These are phyloP conservation scores for Stemphylium lycopersici DNA, from an alignment of 2,329 filamentous ascomycete species.

Conservation along the genomic window DNA sequence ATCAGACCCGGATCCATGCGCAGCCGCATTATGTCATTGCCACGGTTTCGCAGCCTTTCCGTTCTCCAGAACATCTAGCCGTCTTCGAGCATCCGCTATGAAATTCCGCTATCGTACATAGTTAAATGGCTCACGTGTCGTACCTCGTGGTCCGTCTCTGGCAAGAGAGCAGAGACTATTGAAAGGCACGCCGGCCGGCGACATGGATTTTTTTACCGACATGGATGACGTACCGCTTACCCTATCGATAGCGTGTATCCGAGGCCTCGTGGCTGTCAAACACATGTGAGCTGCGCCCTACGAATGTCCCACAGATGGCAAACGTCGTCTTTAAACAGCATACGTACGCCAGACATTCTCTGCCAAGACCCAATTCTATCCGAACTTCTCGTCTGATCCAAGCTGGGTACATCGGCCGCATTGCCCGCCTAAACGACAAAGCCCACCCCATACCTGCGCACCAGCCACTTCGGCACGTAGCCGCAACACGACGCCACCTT, in stretches of 20 bases:
- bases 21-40: slow-evolving; percentile 10
- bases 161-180: no score
- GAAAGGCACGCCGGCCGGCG: no score
- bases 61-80: background rate
- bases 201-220: slow-evolving; percentile 8
- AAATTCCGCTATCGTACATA: no score
- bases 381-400: slow-evolving; percentile 16
- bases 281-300: slow-evolving; percentile 8
- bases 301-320: background rate
- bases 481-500: slow-evolving; percentile 11
- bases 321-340: background rate
- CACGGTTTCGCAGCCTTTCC: slow-evolving; percentile 2
- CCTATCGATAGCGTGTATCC: slow-evolving; percentile 13
- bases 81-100: background rate
- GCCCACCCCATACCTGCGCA: slow-evolving; percentile 9
- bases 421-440: slow-evolving; percentile 1
- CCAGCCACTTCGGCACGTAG: slow-evolving; percentile 14
- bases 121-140: background rate
- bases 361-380: background rate
- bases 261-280: slow-evolving; percentile 2
- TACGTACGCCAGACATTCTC: background rate
- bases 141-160: background rate
- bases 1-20: slow-evolving; percentile 11
- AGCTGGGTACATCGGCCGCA: slow-evolving; percentile 7
- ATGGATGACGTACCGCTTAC: slow-evolving; percentile 12